phyloP scores from a whole-genome alignment of 768 basidiomycete genomes.

The Termitomyces eurrhizus region DNA sequence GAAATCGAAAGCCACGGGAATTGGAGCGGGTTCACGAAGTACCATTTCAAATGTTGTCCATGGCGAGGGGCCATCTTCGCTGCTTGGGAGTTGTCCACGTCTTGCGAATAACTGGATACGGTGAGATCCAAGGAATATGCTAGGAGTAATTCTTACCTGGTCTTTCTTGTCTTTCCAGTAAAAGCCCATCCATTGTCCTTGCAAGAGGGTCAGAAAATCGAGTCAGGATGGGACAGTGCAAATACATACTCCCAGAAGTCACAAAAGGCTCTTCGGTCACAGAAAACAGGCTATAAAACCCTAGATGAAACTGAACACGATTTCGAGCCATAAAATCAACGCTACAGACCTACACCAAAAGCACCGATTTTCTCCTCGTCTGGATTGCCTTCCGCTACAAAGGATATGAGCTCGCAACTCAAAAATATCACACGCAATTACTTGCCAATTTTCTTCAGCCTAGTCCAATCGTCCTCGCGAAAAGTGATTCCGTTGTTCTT shows the following conservation, averaged over 20 bases:
- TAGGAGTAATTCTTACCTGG: slow-evolving; percentile 43
- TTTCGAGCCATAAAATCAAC: not conserved
- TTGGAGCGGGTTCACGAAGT: slow-evolving; percentile 73
- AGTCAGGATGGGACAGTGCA: slow-evolving; percentile 18
- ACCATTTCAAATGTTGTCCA: slow-evolving; percentile 94
- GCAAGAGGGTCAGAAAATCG: slow-evolving; percentile 19
- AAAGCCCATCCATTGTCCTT: slow-evolving; percentile 90
- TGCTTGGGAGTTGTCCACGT: slow-evolving; percentile 57
- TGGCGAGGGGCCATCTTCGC: slow-evolving; percentile 25
- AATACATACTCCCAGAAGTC: slow-evolving; percentile 61
- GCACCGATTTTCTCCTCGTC: slow-evolving; percentile 95
- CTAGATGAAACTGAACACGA: slow-evolving; percentile 23
- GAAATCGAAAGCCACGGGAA: slow-evolving; percentile 84
- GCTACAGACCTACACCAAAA: slow-evolving; percentile 72
- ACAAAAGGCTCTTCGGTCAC: slow-evolving; percentile 83
- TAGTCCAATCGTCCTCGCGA: slow-evolving; percentile 80
- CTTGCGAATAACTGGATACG: slow-evolving; percentile 69
- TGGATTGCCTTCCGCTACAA: slow-evolving; percentile 84
- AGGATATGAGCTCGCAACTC: not conserved
- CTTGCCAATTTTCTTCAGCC: slow-evolving; percentile 85
- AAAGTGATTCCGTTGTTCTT: slow-evolving; percentile 87
- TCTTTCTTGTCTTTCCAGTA: slow-evolving; percentile 95
- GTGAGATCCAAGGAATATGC: slow-evolving; percentile 6
- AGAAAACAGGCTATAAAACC: slow-evolving; percentile 80
- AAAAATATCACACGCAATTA: slow-evolving; percentile 4